Evolutionary conservation across 2,329 filamentous ascomycete genomes (phyloP), one percentile per base, ranked within the genome.

Genomic region (Trichophyton equinum): DNA sequence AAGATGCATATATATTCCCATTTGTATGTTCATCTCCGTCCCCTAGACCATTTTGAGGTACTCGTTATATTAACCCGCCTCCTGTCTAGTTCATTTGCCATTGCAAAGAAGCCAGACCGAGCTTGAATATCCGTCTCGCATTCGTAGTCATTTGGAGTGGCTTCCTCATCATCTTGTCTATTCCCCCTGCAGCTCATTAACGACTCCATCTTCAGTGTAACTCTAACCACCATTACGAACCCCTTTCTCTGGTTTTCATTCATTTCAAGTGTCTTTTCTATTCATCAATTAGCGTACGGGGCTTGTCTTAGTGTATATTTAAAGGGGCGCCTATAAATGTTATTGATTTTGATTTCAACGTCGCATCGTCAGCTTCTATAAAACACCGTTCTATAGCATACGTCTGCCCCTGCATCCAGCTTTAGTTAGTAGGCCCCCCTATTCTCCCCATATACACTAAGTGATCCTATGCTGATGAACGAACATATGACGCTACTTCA

Each of bases 1-100:
- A 68, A 67, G 60, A 67, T 68, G 61, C 69, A 70, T 59, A 56
- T 68, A 5, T 70, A 70, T 60, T 65, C 67, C 30, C 62, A 67
- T 33, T 66, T 67, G 68, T 69, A 57, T 47, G 68, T 66, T 27
- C 27, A 44, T 9, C 18, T 51, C 49, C n/a, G 8, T 40, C 11
- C 25, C 1, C 15, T 8, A 46, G 30, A 2, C 18, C 11, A 9
- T 36, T 13, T 18, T 56, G 25, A 25, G 15, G n/a, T 11, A 7
- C 8, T 11, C 11, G n/a, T 42, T 40, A 42, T 57, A 18, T 38
- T 47, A 47, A 47, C 40, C 22, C n/a, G 4, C 4, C 11, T 47
- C 25, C n/a, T 15, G 20, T 13, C 6, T 49, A 59, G 57, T 25
- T 59, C 57, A 22, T 59, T 59, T 36, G 57, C 46, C 9, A 59